phyloP scores from a whole-genome alignment of 441 rosid genomes.

The Viola pubescens region DNA sequence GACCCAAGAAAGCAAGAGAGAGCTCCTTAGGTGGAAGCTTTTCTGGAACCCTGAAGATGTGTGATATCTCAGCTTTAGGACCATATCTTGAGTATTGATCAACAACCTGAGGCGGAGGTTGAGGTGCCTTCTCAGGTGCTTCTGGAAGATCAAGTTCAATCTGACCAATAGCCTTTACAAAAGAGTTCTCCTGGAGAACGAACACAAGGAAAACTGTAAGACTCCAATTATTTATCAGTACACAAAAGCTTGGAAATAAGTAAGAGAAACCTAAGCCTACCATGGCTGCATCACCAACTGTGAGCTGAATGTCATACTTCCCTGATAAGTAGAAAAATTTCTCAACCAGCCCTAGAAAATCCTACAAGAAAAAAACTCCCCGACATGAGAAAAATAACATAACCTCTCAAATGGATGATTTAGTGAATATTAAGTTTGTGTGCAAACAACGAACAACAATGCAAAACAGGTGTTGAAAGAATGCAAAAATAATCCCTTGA shows the following conservation, averaged over 20 bases:
- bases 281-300: constrained; percentile 86
- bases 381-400: constrained; percentile 11
- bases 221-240: constrained; percentile 6
- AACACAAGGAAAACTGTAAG: not conserved
- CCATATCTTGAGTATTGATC: constrained; percentile 68
- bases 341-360: constrained; percentile 86
- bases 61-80: constrained; percentile 79
- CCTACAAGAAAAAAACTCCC: constrained; percentile 35
- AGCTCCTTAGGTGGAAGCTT: constrained; percentile 75
- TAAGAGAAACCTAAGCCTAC: constrained; percentile 30
- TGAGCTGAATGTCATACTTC: constrained; percentile 69
- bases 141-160: constrained; percentile 84
- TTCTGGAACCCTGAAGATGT: constrained; percentile 83
- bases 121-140: constrained; percentile 84
- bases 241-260: constrained; percentile 5
- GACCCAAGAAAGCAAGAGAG: constrained; percentile 78
- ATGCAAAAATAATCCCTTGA: not conserved
- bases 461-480: not conserved
- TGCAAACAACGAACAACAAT: not conserved
- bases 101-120: constrained; percentile 48
- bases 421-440: not conserved
- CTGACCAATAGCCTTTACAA: constrained; percentile 56
- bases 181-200: constrained; percentile 73
- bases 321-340: constrained; percentile 88
- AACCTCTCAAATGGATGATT: not conserved